A percentile compares a stretch with the other conserved stretches of the same genome.
Conservation (phyloP, 2,329 filamentous ascomycete genomes). For the Colletotrichum chlorophyti region DNA sequence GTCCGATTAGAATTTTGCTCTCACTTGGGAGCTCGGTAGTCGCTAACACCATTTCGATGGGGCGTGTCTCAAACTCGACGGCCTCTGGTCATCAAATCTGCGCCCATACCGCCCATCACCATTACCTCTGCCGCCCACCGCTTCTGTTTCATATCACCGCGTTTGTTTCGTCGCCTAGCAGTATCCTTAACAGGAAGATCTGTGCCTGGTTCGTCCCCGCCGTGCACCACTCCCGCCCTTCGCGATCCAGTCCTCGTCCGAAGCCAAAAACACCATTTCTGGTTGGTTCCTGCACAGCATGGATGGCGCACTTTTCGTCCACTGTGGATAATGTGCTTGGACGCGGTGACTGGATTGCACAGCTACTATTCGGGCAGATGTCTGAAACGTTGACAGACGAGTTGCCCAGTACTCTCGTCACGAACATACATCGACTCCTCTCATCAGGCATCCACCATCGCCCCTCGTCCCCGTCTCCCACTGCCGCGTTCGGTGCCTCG, state of each 20-base stretch:
- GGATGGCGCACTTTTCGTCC: conserved; percentile 9
- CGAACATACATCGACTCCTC: conserved; percentile 9
- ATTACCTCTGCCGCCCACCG: conserved; percentile 19
- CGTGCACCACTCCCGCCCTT: conserved; percentile 16
- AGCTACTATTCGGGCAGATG: conserved; percentile 19
- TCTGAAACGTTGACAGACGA: conserved; percentile 32
- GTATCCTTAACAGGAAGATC: conserved; percentile 14
- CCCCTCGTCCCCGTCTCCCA: background rate
- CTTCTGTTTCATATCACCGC: conserved; percentile 28
- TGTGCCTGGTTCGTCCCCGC: conserved; percentile 14
- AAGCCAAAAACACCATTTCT: conserved; percentile 19
- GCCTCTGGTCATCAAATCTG: conserved; percentile 25
- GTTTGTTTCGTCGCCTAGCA: conserved; percentile 25
- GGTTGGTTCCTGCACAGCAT: conserved; percentile 19
- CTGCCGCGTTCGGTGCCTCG: conserved; percentile 19
- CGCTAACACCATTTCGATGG: conserved; percentile 21
- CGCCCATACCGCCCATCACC: conserved; percentile 7
- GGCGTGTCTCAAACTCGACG: conserved; percentile 24
- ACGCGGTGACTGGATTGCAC: conserved; percentile 19
- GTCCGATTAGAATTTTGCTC: conserved; percentile 1
- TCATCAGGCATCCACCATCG: background rate
- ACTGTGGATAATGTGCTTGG: conserved; percentile 12
- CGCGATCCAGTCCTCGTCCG: conserved; percentile 20
- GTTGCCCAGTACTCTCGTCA: conserved; percentile 20
- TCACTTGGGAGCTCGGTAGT: background rate